Base-by-base conservation (phyloP, 345 rosid species). In the Eucalyptus polybractea region DNA sequence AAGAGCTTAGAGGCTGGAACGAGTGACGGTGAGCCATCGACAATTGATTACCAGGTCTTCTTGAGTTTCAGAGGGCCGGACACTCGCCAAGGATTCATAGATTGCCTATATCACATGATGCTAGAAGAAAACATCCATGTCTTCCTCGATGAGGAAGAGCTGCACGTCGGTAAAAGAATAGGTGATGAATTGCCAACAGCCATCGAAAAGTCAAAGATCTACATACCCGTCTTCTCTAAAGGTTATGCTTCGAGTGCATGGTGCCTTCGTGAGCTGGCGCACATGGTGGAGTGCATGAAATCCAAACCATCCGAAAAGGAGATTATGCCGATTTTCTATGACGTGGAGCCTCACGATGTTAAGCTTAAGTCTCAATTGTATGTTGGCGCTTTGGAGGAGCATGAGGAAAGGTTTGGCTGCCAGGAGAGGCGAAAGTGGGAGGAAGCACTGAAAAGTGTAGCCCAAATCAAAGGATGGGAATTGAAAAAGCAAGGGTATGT, bases 161-260 rank as follows among this genome's bases (percentile, higher is more conserved):
- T 60, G 1, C 67, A 6, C 0, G 67, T 60, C 0, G 31, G 67
- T 60, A 25, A 60, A 60, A 1, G 3, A 60, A 25, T 60, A 27
- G 7, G 7, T 3, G 15, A 11, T 25, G 67, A 27, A 12, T 12
- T 60, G 4, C 67, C 15, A 3, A 27, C 0, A 0, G 67, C 67
- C 31, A 27, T 60, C 2, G 31, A 60, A 6, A 60, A 12, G 4
- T 60, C 31, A 2, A 60, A 60, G 67, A 60, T 60, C 67, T 60
- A 60, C 4, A 0, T 60, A 27, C 67, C 67, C 15, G 2, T 60
- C 67, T 60, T 58, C 7, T 56, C 62, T 56, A 56, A 56, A 56
- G 62, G 29, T 22, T 56, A 56, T 22, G 62, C 13, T 56, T 56
- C 62, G 27, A 56, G 62, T 56, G 62, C 13, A 4, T 56, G 62